Percentiles rank a stretch among this genome's conserved stretches.
Conservation (phyloP, 2,329 filamentous ascomycete genomes). For the Pseudogymnoascus sp. region DNA sequence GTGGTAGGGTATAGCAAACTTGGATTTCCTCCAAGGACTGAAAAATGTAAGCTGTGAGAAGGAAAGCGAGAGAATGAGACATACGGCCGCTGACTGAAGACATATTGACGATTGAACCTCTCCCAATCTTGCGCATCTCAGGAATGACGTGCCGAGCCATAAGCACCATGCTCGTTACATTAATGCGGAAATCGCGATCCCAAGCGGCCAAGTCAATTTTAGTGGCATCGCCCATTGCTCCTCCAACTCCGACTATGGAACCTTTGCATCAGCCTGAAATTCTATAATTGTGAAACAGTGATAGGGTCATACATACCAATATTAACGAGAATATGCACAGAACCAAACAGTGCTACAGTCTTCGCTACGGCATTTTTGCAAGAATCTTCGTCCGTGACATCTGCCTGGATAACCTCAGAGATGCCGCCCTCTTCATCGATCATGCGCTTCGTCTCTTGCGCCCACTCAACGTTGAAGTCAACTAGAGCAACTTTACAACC, state of each 20-base stretch:
- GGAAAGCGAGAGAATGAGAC: neutral
- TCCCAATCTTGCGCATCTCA: conserved; percentile 44
- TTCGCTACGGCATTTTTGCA: conserved; percentile 35
- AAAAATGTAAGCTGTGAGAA: neutral
- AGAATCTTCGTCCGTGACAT: conserved; percentile 48
- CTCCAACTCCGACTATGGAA: conserved; percentile 33
- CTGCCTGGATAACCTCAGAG: conserved; percentile 38
- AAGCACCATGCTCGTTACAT: conserved; percentile 56
- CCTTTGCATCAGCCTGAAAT: conserved; percentile 25
- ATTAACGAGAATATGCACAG: conserved; percentile 56
- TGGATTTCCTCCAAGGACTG: conserved; percentile 34
- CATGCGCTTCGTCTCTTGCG: conserved; percentile 35
- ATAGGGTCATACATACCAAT: conserved; percentile 42
- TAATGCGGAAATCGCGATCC: conserved; percentile 48
- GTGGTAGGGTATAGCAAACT: conserved; percentile 39
- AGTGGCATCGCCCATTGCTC: conserved; percentile 49
- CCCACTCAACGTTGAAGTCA: conserved; percentile 42
- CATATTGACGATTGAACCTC: conserved; percentile 32
- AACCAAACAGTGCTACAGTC: conserved; percentile 41
- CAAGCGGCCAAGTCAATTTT: conserved; percentile 51
- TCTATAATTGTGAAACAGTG: neutral
- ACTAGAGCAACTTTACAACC: conserved; percentile 50
- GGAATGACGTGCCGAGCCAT: conserved; percentile 56
- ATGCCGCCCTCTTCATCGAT: conserved; percentile 29
- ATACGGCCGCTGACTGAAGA: conserved; percentile 28